phyloP scores from a whole-genome alignment of 768 basidiomycete genomes.

The Amanita jacksonii region DNA sequence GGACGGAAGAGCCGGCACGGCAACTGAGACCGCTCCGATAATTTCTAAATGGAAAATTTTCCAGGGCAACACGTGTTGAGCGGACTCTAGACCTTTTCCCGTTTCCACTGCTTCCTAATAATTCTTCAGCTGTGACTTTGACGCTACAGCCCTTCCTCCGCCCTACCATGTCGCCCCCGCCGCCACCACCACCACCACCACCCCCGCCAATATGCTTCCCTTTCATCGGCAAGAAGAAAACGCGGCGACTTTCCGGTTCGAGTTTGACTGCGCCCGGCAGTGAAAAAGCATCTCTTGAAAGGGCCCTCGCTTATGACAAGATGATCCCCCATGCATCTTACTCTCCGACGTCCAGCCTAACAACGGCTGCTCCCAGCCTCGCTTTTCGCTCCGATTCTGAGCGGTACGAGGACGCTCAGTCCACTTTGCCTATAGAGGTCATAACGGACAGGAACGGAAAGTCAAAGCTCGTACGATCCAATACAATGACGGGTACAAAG shows the following conservation, averaged over 20 bases:
- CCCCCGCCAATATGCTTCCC: constrained; percentile 54
- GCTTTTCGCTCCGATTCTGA: constrained; percentile 57
- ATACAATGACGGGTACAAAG: constrained; percentile 51
- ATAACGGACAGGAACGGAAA: constrained; percentile 28
- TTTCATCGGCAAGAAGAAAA: constrained; percentile 41
- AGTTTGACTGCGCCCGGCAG: constrained; percentile 21
- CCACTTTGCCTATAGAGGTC: constrained; percentile 20
- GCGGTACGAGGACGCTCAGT: constrained; percentile 40
- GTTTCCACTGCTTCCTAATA: neutral
- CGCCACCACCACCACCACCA: constrained; percentile 46
- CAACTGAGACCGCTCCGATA: too few species aligned
- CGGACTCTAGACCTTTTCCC: too few species aligned
- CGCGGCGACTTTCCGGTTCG: constrained; percentile 38
- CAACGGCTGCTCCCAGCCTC: constrained; percentile 36
- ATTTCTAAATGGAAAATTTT: too few species aligned
- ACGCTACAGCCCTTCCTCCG: constrained; percentile 10
- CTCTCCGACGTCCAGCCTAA: constrained; percentile 34
- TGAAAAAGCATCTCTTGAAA: constrained; percentile 9
- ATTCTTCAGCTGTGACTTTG: constrained; percentile 11
- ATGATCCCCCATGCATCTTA: constrained; percentile 32
- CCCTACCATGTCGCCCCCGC: constrained; percentile 34
- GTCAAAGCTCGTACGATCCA: constrained; percentile 36
- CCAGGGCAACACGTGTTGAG: too few species aligned
- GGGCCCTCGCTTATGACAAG: constrained; percentile 12
- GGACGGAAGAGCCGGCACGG: too few species aligned